Base-by-base conservation (phyloP, 768 basidiomycete genomes). In the Boletus sp. region DNA sequence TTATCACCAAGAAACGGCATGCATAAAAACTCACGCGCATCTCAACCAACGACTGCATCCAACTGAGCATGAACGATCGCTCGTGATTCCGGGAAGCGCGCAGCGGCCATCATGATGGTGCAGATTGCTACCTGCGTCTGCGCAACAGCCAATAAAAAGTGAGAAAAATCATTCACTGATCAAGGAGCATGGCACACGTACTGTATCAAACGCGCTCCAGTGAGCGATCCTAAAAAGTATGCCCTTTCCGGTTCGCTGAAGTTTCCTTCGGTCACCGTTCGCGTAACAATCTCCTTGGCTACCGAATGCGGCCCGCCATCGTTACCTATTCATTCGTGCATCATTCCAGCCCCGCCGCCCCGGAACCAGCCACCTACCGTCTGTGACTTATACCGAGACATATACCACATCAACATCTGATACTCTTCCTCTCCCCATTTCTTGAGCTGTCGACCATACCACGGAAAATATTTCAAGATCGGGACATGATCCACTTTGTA, bases 131-230 rank as follows among this genome's bases (percentile, higher is more conserved):
- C 67, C 33, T 67, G 69, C 2, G 67, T 67, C 70, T 71, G 28
- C 9, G 18, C 24, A 44, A 30, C n/a, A n/a, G 1, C 7, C 15
- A 42, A 42, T 7, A 24, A 53, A n/a, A 42, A n/a, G 32, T 1
- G 14, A 41, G 50, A n/a, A 18, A 17, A 46, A 11, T 3, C 42
- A 39, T 35, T 10, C 2, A n/a, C 1, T 2, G 0, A 10, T 5
- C 6, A 14, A 10, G 3, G 24, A 24, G 42, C 44, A 45, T 10
- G 5, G 32, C 32, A 33, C 32, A 56, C 68, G 39, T 45, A 73
- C 75, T 5, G 85, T 85, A 55, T 85, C 85, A 1, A 81, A 79
- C 0, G 84, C 83, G 85, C 85, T 20, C 84, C 85, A 44, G 85
- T 83, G 70, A 87, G 80, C 9, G 80, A 79, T 2, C 85, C 85